Percentiles rank a stretch among this genome's conserved stretches.
Evolutionary conservation across 2,329 filamentous ascomycete species (phyloP).

Genomic region (Uncinocarpus reesii): DNA sequence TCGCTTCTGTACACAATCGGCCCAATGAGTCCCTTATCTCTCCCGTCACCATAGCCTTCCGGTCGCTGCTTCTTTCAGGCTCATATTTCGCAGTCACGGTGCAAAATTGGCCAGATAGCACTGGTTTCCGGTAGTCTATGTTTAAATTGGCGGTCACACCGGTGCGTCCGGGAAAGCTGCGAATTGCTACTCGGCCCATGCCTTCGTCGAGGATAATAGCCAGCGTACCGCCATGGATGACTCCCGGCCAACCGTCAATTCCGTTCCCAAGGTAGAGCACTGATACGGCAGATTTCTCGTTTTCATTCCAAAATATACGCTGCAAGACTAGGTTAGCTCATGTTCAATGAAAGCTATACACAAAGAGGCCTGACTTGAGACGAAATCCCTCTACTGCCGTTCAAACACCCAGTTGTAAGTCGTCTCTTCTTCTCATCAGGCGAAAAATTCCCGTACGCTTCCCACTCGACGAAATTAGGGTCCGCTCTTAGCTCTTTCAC

Average conservation of each 20-base stretch:
- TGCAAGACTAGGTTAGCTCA: no score
- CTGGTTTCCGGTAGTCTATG: conserved; percentile 54
- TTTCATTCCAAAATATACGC: conserved; percentile 53
- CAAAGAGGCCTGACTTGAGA: conserved; percentile 28
- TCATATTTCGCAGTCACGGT: conserved; percentile 44
- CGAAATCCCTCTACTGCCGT: conserved; percentile 32
- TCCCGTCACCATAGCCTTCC: conserved; percentile 30
- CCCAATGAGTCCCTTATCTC: conserved; percentile 39
- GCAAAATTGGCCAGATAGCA: conserved; percentile 53
- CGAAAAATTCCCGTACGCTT: conserved; percentile 30
- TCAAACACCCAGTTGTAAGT: conserved; percentile 33
- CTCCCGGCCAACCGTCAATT: conserved; percentile 58
- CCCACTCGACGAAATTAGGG: conserved; percentile 33
- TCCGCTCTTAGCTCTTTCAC: conserved; percentile 31
- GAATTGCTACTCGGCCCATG: conserved; percentile 52
- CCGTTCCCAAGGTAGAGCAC: conserved; percentile 60
- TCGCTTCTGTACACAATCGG: conserved; percentile 48
- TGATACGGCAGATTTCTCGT: conserved; percentile 48
- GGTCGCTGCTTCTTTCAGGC: conserved; percentile 29
- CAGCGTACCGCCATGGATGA: conserved; percentile 61
- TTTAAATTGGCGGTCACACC: conserved; percentile 50
- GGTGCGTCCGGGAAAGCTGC: conserved; percentile 39
- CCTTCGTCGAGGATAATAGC: conserved; percentile 61
- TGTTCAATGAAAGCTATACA: conserved; percentile 21
- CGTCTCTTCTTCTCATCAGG: conserved; percentile 27